phyloP scores from a whole-genome alignment of 2,329 filamentous ascomycete species.

The Xenosphaeropsis pyriputrescens region DNA sequence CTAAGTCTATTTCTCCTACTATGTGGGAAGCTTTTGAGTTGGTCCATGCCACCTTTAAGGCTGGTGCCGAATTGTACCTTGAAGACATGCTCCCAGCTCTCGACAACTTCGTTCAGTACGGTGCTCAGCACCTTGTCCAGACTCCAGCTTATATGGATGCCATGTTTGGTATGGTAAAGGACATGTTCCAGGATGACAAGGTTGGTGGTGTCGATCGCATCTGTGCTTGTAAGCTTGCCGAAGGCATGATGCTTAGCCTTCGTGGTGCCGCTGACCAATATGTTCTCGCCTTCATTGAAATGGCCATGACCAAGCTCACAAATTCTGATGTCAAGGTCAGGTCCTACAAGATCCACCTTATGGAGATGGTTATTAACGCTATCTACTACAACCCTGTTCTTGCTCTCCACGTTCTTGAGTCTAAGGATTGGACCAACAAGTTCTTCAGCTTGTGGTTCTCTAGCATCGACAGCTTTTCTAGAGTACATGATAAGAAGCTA shows the following conservation, averaged over 20 bases:
- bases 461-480: conserved; percentile 81
- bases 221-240: conserved; percentile 92
- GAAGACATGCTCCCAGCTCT: conserved; percentile 98
- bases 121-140: conserved; percentile 63
- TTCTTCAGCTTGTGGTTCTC: conserved; percentile 99
- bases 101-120: conserved; percentile 96
- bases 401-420: conserved; percentile 75
- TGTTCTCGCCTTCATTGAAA: conserved; percentile 70
- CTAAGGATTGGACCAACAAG: conserved; percentile 90
- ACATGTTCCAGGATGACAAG: conserved; percentile 87
- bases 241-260: conserved; percentile 93
- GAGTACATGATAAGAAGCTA: conserved; percentile 97
- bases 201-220: conserved; percentile 90
- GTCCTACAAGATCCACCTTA: conserved; percentile 86
- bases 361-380: conserved; percentile 98
- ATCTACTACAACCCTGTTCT: conserved; percentile 91
- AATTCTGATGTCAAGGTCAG: conserved; percentile 73
- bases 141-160: conserved; percentile 80
- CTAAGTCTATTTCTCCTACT: conserved; percentile 84
- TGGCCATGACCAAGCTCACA: conserved; percentile 73
- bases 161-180: conserved; percentile 83
- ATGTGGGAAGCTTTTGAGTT: conserved; percentile 99
- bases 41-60: conserved; percentile 94
- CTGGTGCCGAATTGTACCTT: conserved; percentile 88
- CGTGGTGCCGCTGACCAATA: conserved; percentile 79